Conservation (phyloP, 2,329 filamentous ascomycete species). For the Aspergillus sp. region DNA sequence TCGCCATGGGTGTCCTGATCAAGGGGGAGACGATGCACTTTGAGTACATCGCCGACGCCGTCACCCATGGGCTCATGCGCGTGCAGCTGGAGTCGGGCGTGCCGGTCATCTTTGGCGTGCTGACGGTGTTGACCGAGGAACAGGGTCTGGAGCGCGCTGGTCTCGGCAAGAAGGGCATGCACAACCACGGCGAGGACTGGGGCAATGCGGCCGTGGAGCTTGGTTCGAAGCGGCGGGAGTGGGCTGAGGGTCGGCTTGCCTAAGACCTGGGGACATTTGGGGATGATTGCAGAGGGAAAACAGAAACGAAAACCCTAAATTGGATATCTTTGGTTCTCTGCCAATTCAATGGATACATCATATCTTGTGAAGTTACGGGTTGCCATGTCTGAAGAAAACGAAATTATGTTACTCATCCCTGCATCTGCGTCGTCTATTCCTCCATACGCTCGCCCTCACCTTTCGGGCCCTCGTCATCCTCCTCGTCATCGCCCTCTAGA, state of each 20-base stretch:
- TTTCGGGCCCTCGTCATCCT: conserved; percentile 67
- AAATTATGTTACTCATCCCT: not conserved
- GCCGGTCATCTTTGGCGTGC: conserved; percentile 85
- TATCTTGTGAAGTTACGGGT: no score
- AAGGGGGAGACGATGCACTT: conserved; percentile 99
- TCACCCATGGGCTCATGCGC: conserved; percentile 89
- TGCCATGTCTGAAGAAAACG: not conserved
- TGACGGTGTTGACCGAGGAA: conserved; percentile 85
- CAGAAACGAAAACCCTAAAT: not conserved
- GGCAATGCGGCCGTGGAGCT: conserved; percentile 91
- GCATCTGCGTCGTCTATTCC: conserved; percentile 56
- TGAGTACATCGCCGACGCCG: conserved; percentile 93
- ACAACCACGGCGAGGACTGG: conserved; percentile 98
- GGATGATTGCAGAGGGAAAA: not conserved
- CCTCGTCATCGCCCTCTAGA: conserved; percentile 79
- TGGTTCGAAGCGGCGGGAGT: conserved; percentile 80
- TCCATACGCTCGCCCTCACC: conserved; percentile 79
- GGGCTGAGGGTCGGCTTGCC: conserved; percentile 68
- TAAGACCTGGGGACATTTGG: conserved; percentile 12
- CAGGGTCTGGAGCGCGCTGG: conserved; percentile 86
- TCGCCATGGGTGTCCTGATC: conserved; percentile 93
- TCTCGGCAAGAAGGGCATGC: conserved; percentile 56
- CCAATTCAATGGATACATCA: no score
- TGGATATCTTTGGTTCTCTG: not conserved
- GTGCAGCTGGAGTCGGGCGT: conserved; percentile 86